Evolutionary conservation across 2,329 filamentous ascomycete species (phyloP).

Genomic region (Pseudogymnoascus sp.): DNA sequence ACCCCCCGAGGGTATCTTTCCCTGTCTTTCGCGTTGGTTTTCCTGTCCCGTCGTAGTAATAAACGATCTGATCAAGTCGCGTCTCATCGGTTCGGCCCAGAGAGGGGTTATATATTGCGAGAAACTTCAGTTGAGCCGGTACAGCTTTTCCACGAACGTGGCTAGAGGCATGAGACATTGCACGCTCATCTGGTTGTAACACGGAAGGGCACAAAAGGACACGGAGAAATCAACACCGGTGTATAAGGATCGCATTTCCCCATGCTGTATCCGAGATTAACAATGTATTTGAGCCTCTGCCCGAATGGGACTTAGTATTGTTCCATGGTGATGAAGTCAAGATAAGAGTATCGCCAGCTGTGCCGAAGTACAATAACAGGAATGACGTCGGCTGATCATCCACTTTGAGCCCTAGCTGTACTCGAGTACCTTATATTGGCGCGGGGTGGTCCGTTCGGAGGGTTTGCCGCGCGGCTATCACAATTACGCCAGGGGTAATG

Average conservation of each 20-base stretch:
- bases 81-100: conserved; percentile 56
- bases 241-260: neutral
- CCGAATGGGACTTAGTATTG: neutral
- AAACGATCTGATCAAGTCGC: conserved; percentile 78
- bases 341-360: conserved; percentile 2
- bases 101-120: conserved; percentile 91
- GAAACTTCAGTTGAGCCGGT: conserved; percentile 80
- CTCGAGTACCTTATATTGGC: conserved; percentile 2
- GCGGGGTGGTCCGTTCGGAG: neutral
- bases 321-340: neutral
- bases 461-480: neutral
- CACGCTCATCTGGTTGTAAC: conserved; percentile 15
- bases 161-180: conserved; percentile 22
- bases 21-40: conserved; percentile 18
- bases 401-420: neutral
- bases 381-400: conserved; percentile 7
- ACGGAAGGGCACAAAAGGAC: neutral
- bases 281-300: neutral
- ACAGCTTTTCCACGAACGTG: conserved; percentile 20
- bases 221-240: neutral
- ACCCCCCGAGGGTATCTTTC: conserved; percentile 22
- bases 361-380: neutral
- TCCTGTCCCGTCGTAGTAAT: conserved; percentile 51
- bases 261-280: neutral
- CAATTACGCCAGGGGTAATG: neutral